phyloP scores from a whole-genome alignment of 306 rosid species.

The Carpinus viminea region DNA sequence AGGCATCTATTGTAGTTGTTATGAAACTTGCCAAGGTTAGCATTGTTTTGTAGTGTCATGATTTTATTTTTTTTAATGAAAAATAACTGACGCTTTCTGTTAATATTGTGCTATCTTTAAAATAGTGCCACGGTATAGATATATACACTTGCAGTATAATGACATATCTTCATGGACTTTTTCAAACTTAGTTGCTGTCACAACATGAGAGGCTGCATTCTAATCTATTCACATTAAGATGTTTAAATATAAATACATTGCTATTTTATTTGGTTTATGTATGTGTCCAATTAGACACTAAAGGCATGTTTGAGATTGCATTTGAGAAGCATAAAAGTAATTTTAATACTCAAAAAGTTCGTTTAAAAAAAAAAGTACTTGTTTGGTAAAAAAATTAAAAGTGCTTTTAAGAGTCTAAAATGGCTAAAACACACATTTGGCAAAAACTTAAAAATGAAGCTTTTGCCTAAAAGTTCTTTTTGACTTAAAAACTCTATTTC shows the following conservation, averaged over 20 bases:
- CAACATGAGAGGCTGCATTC: background rate
- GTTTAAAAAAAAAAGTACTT: too few species aligned
- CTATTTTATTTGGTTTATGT: background rate
- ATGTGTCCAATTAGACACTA: background rate
- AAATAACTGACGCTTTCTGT: background rate
- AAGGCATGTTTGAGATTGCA: too few species aligned
- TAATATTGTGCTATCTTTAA: background rate
- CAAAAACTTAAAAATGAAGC: too few species aligned
- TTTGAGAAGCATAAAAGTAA: too few species aligned
- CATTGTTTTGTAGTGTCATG: background rate
- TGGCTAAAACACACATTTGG: too few species aligned
- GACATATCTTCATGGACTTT: background rate
- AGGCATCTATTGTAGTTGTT: conserved; percentile 85
- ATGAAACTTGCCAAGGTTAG: conserved; percentile 97
- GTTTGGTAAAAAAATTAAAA: too few species aligned
- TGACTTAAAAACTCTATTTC: too few species aligned
- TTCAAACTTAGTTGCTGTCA: background rate
- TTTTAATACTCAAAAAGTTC: too few species aligned
- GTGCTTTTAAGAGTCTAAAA: too few species aligned
- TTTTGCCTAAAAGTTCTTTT: too few species aligned
- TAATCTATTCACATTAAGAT: background rate
- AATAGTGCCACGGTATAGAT: background rate
- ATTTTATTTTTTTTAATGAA: background rate
- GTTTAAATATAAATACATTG: background rate
- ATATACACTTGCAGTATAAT: background rate